Evolutionary conservation across 371 early-diverging fungal genomes (phyloP), one percentile per base, ranked within the genome.

Genomic region (Choanephora cucurbitarum): DNA sequence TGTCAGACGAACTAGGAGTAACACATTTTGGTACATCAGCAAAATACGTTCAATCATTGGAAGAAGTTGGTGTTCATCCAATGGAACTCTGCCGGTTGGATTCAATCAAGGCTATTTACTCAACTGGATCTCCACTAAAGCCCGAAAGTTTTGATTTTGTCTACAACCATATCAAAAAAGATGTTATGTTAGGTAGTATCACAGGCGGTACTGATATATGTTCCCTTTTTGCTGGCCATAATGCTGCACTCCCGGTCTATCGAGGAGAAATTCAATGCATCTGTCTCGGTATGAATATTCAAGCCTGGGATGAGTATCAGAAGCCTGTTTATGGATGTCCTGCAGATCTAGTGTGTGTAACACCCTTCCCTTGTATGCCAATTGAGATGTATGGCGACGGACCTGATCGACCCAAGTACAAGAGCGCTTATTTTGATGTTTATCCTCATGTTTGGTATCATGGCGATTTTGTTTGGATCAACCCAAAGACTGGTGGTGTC

Each of bases 321-420:
- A 85, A 82, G 37, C 83, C 91, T 0, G 88, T 94, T 7, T 68
- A 73, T 33, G 94, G 87, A 15, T 69, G 83, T 48, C 70, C 91
- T 9, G 98, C 92, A 1, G 98, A 98, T 63, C 62, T 98, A 56
- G 95, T 97, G 3, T 97, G 97, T 78, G 86, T 86, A 0, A 82
- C 81, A 52, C 91, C 96, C 5, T 97, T 98, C 86, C 98, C 98
- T 1, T 91, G 90, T 69, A 97, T 97, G 98, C 98, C 98, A n/a
- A 91, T 95, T 0, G 85, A 75, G 53, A 79, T 79, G 80, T 97
- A 95, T 68, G 93, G 90, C 83, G 89, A 94, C 63, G 95, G 94
- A 59, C 66, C 74, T 0, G 76, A 70, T 17, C 75, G 85, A 55
- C 58, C 72, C 49, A 91, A 91, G 69, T 98, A 98, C 77, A 79